phyloP scores from a whole-genome alignment of 768 basidiomycete species.

The Rhizopogon vulgaris region DNA sequence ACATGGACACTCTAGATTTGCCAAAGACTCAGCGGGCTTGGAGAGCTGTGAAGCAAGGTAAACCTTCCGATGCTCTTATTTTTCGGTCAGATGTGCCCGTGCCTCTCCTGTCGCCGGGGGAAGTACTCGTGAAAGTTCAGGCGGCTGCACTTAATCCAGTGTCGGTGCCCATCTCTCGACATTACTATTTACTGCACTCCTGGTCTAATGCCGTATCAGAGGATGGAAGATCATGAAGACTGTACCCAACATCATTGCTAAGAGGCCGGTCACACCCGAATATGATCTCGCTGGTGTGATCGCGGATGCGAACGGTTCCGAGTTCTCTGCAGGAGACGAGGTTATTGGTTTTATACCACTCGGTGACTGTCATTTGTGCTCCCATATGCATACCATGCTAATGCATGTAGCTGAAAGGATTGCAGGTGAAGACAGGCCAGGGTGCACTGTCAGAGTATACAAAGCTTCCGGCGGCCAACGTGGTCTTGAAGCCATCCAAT shows the following conservation, averaged over 20 bases:
- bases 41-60: conserved; percentile 23
- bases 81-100: conserved; percentile 23
- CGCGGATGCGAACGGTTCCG: conserved; percentile 45
- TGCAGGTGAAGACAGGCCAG: conserved; percentile 33
- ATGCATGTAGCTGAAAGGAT: conserved; percentile 11
- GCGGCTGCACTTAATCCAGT: conserved; percentile 65
- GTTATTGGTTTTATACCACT: conserved; percentile 53
- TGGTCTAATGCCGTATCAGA: conserved; percentile 25
- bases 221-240: conserved; percentile 52
- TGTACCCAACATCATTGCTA: conserved; percentile 40
- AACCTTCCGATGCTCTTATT: conserved; percentile 23
- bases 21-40: conserved; percentile 24
- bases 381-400: not conserved
- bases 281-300: conserved; percentile 61
- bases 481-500: conserved; percentile 32
- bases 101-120: conserved; percentile 29
- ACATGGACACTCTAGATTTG: not conserved
- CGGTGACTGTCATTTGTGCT: conserved; percentile 18
- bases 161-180: conserved; percentile 29
- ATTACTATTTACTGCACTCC: not conserved
- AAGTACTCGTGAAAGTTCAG: conserved; percentile 46
- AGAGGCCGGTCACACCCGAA: conserved; percentile 50
- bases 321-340: conserved; percentile 52
- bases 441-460: conserved; percentile 59
- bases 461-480: conserved; percentile 30